Conservation (phyloP, 345 rosid genomes). For the Fremontodendron californicum region DNA sequence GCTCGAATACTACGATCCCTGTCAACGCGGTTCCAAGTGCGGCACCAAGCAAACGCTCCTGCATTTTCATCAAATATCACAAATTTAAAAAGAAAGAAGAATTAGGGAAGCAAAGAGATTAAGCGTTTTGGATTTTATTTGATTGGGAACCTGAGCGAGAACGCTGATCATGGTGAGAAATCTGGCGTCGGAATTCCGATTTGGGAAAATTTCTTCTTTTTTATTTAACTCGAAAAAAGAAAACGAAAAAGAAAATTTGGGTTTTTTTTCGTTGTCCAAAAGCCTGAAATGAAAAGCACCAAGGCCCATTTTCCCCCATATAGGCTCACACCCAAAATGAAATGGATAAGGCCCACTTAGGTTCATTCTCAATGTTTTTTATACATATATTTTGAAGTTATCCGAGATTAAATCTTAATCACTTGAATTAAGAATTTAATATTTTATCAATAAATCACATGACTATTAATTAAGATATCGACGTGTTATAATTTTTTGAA, state of each 20-base stretch:
- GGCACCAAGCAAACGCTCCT: conserved; percentile 84
- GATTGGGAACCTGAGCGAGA: conserved; percentile 58
- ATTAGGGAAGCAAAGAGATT: background rate
- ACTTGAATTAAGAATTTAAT: too few relatives aligned
- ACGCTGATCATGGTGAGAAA: conserved; percentile 49
- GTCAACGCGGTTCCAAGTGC: conserved; percentile 58
- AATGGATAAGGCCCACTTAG: background rate
- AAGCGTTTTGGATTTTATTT: background rate
- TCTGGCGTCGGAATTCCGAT: background rate
- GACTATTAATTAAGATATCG: too few relatives aligned
- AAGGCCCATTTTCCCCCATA: background rate
- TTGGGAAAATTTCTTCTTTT: background rate
- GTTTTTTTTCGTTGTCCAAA: background rate
- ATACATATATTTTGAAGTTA: background rate
- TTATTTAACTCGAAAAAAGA: background rate
- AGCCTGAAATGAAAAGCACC: background rate
- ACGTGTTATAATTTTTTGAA: too few relatives aligned
- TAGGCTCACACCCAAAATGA: background rate
- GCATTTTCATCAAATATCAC: conserved; percentile 14
- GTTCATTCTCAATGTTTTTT: background rate
- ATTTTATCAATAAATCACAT: too few relatives aligned
- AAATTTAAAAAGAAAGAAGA: background rate
- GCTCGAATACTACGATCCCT: conserved; percentile 56
- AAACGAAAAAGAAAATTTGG: conserved; percentile 21
- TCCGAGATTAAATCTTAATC: too few relatives aligned